phyloP scores from a whole-genome alignment of 2,329 filamentous ascomycete species.

The Hypoxylon sp. region DNA sequence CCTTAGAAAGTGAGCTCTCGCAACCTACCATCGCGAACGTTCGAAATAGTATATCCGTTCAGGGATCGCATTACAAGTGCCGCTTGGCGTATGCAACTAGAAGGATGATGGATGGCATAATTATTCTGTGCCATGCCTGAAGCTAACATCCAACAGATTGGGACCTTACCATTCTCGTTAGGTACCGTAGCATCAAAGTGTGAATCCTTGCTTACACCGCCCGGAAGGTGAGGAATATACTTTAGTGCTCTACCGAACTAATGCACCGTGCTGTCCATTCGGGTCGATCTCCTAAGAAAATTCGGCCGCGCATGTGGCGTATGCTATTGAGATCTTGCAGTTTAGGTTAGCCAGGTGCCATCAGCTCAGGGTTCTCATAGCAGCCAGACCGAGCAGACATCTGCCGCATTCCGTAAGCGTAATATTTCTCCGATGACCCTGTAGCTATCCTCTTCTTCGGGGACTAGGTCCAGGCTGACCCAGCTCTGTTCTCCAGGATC shows the following conservation, averaged over 20 bases:
- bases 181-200: constrained; percentile 32
- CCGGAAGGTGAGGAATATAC: constrained; percentile 17
- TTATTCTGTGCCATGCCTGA: constrained; percentile 20
- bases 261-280: constrained; percentile 26
- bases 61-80: constrained; percentile 29
- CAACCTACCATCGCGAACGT: neutral
- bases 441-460: constrained; percentile 13
- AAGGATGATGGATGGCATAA: constrained; percentile 21
- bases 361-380: constrained; percentile 12
- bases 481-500: neutral
- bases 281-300: constrained; percentile 22
- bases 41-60: constrained; percentile 12
- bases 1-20: neutral
- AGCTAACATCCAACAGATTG: constrained; percentile 7
- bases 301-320: constrained; percentile 12
- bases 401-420: constrained; percentile 26
- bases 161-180: constrained; percentile 13
- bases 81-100: constrained; percentile 40
- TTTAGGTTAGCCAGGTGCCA: constrained; percentile 22
- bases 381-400: constrained; percentile 15
- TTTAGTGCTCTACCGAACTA: constrained; percentile 23
- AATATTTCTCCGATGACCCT: constrained; percentile 18
- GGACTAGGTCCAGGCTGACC: constrained; percentile 10
- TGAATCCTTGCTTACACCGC: constrained; percentile 26
- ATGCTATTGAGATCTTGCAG: constrained; percentile 5